Evolutionary conservation across 495 filamentous ascomycete genomes (phyloP), one percentile per base, ranked within the genome.

Genomic region (Copromyces sp.): DNA sequence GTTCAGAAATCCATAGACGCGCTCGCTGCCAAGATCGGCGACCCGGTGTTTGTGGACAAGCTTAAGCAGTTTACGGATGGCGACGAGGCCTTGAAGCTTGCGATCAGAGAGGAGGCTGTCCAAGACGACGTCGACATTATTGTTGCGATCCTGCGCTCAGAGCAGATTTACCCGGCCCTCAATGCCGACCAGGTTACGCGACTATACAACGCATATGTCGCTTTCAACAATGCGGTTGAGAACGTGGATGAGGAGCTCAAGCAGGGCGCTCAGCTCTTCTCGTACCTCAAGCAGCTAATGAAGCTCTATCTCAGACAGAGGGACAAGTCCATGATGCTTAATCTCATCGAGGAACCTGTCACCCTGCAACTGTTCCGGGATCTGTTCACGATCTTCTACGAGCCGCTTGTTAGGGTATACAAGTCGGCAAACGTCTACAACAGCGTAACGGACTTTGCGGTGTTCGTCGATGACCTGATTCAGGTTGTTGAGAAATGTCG

Each of bases 351-450:
- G 83, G 95, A 99, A 82, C 93, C 95, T 0, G 93, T 93, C 24
- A 98, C 95, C 8, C 86, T 98, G 35, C 92, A 95, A 77, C 85
- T 99, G 59, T 95, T 99, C 86, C 90, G 94, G 47, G 96, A 98
- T 75, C 89, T 99, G 65, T 98, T 99, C 82, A 96, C 94, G 24
- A 98, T 99, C 78, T 99, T 99, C 85, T 99, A 99, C 81, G 95
- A 99, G 79, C 95, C 95, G 0, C 88, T 99, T 11, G 91, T 99
- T 17, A 88, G 95, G 29, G 95, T 99, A 0, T 99, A 99, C 84
- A 99, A 98, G 83, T 97, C 95, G 32, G 95, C 95, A 75, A 99
- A 98, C 76, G 95, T 99, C 39, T 99, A 99, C 86, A 94, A 89
- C 83, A 93, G 90, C 79, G 93, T 99, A 73, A 99, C 95, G 1